Percentiles rank a stretch among this genome's conserved stretches.
Evolutionary conservation across 1,284 basidiomycete genomes (phyloP).

Genomic region (Vanrija humicola): DNA sequence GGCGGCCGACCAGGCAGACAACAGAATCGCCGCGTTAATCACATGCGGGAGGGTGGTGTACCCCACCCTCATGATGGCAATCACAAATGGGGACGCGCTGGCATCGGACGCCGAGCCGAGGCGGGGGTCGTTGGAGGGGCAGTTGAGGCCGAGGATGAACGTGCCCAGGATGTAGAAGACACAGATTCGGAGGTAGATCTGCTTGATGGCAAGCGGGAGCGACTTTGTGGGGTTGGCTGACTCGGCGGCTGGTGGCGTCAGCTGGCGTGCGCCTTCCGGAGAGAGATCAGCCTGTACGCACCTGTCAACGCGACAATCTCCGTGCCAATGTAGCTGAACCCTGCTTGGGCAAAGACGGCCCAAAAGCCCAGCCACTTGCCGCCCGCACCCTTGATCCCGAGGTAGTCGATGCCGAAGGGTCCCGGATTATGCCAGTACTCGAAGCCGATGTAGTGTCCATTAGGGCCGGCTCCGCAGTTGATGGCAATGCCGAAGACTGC

Average conservation of each 20-base stretch:
- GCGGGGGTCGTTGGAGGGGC: slow-evolving; percentile 61
- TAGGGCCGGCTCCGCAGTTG: slow-evolving; percentile 51
- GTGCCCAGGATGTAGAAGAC: slow-evolving; percentile 60
- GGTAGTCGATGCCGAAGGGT: slow-evolving; percentile 36
- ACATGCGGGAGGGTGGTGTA: slow-evolving; percentile 68
- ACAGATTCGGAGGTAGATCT: slow-evolving; percentile 70
- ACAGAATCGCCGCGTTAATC: slow-evolving; percentile 61
- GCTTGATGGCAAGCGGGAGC: slow-evolving; percentile 68
- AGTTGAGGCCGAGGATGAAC: slow-evolving; percentile 68
- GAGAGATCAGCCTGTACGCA: not conserved
- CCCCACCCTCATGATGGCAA: slow-evolving; percentile 61
- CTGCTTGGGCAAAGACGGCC: slow-evolving; percentile 4
- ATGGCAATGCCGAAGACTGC: slow-evolving; percentile 60
- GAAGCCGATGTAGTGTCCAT: slow-evolving; percentile 46
- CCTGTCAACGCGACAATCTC: slow-evolving; percentile 45
- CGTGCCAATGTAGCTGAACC: slow-evolving; percentile 16
- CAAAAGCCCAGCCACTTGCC: slow-evolving; percentile 28
- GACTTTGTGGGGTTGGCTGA: slow-evolving; percentile 63
- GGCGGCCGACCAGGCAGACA: slow-evolving; percentile 55
- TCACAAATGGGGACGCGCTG: slow-evolving; percentile 76
- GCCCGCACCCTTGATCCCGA: slow-evolving; percentile 51
- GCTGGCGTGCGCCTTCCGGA: too few species aligned
- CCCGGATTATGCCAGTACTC: slow-evolving; percentile 51
- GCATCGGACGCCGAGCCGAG: slow-evolving; percentile 59
- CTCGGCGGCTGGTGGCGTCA: slow-evolving; percentile 39